These are phyloP conservation scores for Striga asiatica DNA, from an alignment of 257 asterid genomes.

Conservation along the genomic window DNA sequence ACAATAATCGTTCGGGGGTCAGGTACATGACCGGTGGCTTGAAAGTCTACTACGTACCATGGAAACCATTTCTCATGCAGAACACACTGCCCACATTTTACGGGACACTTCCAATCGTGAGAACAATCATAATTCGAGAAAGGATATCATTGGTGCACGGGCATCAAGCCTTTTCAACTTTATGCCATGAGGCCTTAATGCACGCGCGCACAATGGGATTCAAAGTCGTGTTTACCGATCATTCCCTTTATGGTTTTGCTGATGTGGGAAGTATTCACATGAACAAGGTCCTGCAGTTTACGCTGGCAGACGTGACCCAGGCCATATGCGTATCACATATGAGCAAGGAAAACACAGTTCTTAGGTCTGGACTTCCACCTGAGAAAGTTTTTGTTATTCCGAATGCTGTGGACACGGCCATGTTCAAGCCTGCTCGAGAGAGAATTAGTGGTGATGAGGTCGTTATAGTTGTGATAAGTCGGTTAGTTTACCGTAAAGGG, in stretches of 20 bases:
- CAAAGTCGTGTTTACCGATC: conserved; percentile 93
- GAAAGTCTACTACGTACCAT: conserved; percentile 87
- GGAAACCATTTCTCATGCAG: conserved; percentile 91
- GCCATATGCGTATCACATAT: conserved; percentile 98
- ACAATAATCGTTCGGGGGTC: conserved; percentile 79
- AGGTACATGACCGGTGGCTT: conserved; percentile 89
- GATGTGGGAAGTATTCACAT: conserved; percentile 95
- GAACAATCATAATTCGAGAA: conserved; percentile 80
- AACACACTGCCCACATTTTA: conserved; percentile 85
- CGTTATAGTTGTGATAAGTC: conserved; percentile 80
- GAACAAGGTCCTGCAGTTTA: conserved; percentile 94
- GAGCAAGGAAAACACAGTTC: conserved; percentile 86
- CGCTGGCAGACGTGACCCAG: conserved; percentile 88
- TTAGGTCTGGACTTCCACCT: conserved; percentile 92
- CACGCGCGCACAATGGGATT: conserved; percentile 98
- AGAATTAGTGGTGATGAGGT: conserved; percentile 52
- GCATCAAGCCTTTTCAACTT: conserved; percentile 93
- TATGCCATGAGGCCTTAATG: conserved; percentile 92
- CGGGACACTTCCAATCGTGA: conserved; percentile 72
- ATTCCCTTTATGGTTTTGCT: conserved; percentile 95
- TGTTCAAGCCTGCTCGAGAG: conserved; percentile 81
- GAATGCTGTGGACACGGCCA: conserved; percentile 94
- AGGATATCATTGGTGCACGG: conserved; percentile 86
- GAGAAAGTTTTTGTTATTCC: conserved; percentile 90
- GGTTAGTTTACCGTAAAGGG: conserved; percentile 91